A percentile compares a stretch with the other conserved stretches of the same genome.
Conservation (phyloP, 345 rosid species). For the Rhizophora mangle region DNA sequence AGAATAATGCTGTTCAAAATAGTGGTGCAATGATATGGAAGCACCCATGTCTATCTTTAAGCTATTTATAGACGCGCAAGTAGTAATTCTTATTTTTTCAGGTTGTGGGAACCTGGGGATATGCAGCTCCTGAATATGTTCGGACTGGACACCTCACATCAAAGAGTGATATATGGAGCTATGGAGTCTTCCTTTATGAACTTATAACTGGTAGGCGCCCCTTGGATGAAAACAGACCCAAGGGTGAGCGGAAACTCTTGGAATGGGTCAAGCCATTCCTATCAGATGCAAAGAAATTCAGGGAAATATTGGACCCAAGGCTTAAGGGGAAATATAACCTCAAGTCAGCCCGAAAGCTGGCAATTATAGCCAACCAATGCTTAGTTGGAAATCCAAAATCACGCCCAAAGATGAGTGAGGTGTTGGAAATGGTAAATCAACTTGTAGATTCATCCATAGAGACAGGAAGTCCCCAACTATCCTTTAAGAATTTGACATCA, state of each 20-base stretch:
- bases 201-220: slow-evolving; percentile 89
- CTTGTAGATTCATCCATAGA: slow-evolving; percentile 46
- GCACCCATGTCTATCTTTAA: neutral
- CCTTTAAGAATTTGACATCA: slow-evolving; percentile 33
- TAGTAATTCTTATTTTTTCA: slow-evolving; percentile 21
- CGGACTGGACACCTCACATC: slow-evolving; percentile 81
- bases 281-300: slow-evolving; percentile 56
- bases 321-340: slow-evolving; percentile 49
- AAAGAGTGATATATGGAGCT: slow-evolving; percentile 89
- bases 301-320: slow-evolving; percentile 60
- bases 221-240: slow-evolving; percentile 72
- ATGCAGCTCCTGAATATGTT: slow-evolving; percentile 87
- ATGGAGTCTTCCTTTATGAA: slow-evolving; percentile 89
- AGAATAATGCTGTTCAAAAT: neutral
- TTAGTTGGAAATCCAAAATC: slow-evolving; percentile 61
- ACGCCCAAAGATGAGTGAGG: slow-evolving; percentile 94
- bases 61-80: neutral
- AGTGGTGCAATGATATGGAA: neutral
- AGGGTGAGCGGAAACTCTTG: slow-evolving; percentile 74
- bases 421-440: slow-evolving; percentile 57
- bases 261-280: slow-evolving; percentile 80
- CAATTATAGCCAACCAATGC: slow-evolving; percentile 71
- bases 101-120: slow-evolving; percentile 95
- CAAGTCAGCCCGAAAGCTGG: slow-evolving; percentile 57
- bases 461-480: slow-evolving; percentile 32